These are phyloP conservation scores for Albugo candida DNA, from an alignment of 352 stramenopile genomes.

Conservation along the genomic window DNA sequence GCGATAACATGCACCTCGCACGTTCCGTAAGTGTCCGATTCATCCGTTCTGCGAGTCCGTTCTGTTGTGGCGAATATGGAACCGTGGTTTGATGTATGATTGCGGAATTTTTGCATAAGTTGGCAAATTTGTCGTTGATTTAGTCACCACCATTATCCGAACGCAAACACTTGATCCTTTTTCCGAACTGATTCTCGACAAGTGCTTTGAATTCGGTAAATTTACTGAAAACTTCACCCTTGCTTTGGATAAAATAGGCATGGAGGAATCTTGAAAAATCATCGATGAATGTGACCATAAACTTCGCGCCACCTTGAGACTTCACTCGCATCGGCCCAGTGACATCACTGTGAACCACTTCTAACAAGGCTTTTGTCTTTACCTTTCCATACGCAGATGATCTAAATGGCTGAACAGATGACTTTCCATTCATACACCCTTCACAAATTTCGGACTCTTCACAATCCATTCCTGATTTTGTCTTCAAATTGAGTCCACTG, in stretches of 20 bases:
- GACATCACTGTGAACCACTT: background rate
- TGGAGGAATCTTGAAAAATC: slow-evolving; percentile 9
- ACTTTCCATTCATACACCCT: background rate
- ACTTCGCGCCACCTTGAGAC: slow-evolving; percentile 1
- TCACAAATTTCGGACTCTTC: background rate
- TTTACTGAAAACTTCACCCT: slow-evolving; percentile 6
- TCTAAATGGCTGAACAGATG: background rate
- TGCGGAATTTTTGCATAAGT: no score
- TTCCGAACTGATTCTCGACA: slow-evolving; percentile 9
- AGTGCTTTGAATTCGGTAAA: slow-evolving; percentile 5
- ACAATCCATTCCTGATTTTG: no score
- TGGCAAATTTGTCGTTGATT: slow-evolving; percentile 1
- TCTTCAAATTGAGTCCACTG: no score
- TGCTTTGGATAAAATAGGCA: slow-evolving; percentile 12
- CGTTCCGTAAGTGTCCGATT: slow-evolving; percentile 8
- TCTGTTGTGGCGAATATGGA: slow-evolving; percentile 10
- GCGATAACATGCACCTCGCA: slow-evolving; percentile 7
- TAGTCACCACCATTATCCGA: slow-evolving; percentile 18
- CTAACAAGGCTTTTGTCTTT: background rate
- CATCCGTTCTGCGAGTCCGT: slow-evolving; percentile 10
- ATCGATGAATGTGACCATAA: slow-evolving; percentile 8
- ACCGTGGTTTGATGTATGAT: slow-evolving; percentile 1
- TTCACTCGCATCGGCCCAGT: background rate
- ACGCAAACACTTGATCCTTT: slow-evolving; percentile 10
- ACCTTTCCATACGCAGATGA: background rate